Conservation (phyloP, 352 stramenopile genomes). For the Thraustochytrium striatum region DNA sequence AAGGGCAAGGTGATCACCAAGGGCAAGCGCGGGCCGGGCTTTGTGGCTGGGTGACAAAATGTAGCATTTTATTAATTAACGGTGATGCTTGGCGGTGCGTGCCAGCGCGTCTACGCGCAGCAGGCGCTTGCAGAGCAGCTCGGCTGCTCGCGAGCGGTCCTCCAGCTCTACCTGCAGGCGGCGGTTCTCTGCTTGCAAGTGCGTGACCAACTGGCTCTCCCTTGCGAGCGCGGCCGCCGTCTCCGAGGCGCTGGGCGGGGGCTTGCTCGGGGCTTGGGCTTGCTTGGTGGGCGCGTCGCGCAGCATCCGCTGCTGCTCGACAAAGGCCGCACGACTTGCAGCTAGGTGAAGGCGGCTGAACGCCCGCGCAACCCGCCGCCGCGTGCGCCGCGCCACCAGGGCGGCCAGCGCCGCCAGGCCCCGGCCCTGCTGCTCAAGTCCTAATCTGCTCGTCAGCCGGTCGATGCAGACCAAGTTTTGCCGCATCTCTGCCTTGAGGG, state of each 20-base stretch:
- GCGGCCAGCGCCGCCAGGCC: too few relatives aligned
- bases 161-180: slow-evolving; percentile 23
- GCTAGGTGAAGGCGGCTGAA: too few relatives aligned
- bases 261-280: too few relatives aligned
- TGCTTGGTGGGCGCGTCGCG: too few relatives aligned
- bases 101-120: slow-evolving; percentile 11
- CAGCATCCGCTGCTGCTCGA: too few relatives aligned
- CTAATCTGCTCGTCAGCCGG: neutral
- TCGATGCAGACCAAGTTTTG: neutral
- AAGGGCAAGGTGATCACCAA: slow-evolving; percentile 44
- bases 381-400: too few relatives aligned
- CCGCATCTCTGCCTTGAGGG: neutral
- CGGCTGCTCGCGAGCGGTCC: slow-evolving; percentile 5
- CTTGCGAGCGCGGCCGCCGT: too few relatives aligned
- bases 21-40: slow-evolving; percentile 49
- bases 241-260: too few relatives aligned
- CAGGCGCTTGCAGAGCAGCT: slow-evolving; percentile 39
- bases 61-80: neutral
- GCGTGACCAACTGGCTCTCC: neutral
- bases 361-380: too few relatives aligned
- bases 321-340: too few relatives aligned
- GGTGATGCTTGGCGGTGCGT: neutral
- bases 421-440: neutral
- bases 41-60: neutral
- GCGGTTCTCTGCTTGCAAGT: slow-evolving; percentile 11